phyloP scores from a whole-genome alignment of 23 red algal genomes.

The Gracilaria vermiculophylla region DNA sequence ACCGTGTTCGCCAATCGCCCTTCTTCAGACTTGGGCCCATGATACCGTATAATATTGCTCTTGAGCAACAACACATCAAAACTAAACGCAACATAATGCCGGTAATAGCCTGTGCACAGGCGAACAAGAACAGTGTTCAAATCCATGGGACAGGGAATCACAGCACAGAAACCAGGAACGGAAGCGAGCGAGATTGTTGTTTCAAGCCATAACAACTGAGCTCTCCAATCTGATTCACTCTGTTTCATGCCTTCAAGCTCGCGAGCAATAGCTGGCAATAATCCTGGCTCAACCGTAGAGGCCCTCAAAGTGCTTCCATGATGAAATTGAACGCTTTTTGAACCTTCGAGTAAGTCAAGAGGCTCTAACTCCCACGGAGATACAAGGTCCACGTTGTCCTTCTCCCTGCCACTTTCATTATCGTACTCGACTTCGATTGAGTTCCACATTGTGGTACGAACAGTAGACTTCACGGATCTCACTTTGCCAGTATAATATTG shows the following conservation, averaged over 20 bases:
- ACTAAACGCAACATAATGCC: slow-evolving; percentile 49
- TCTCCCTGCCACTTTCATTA: slow-evolving; percentile 61
- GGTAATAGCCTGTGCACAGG: slow-evolving; percentile 61
- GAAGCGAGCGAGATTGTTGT: slow-evolving; percentile 40
- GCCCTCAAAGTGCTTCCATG: neutral
- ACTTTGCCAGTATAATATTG: slow-evolving; percentile 71
- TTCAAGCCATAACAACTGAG: slow-evolving; percentile 59
- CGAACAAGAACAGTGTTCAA: slow-evolving; percentile 64
- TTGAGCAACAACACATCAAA: slow-evolving; percentile 46
- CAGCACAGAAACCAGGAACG: slow-evolving; percentile 37
- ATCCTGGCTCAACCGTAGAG: slow-evolving; percentile 46
- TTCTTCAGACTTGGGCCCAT: slow-evolving; percentile 45
- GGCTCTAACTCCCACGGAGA: slow-evolving; percentile 81
- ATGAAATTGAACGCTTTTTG: neutral
- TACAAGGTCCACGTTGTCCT: slow-evolving; percentile 46
- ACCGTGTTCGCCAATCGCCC: slow-evolving; percentile 9
- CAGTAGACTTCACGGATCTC: slow-evolving; percentile 31
- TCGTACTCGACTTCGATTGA: slow-evolving; percentile 78
- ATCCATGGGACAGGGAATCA: slow-evolving; percentile 68
- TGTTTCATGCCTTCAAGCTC: slow-evolving; percentile 46
- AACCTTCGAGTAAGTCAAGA: neutral
- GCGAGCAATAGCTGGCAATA: slow-evolving; percentile 41
- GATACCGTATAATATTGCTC: slow-evolving; percentile 34
- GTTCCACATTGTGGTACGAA: slow-evolving; percentile 61
- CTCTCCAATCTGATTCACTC: slow-evolving; percentile 38